Conservation (phyloP, 805 yeast genomes). For the Danielia reshetovae region DNA sequence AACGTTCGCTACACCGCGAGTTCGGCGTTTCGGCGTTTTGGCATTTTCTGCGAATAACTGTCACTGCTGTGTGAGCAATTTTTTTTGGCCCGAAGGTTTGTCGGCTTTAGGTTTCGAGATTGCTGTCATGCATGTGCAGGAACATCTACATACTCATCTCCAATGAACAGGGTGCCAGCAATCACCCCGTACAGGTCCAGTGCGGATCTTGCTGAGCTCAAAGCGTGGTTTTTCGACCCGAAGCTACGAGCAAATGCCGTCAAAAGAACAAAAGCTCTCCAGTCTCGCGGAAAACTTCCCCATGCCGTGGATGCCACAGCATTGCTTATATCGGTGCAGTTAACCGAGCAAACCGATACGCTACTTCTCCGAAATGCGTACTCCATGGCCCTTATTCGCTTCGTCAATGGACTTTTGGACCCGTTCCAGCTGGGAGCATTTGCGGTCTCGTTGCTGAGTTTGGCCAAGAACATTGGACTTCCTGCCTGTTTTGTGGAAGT, state of each 20-base stretch:
- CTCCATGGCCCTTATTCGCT: slow-evolving; percentile 71
- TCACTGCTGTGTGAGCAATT: too few species aligned
- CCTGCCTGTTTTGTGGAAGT: slow-evolving; percentile 86
- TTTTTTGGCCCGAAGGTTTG: too few species aligned
- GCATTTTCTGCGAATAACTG: too few species aligned
- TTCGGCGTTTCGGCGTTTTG: too few species aligned
- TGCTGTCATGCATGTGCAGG: too few species aligned
- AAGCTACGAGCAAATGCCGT: slow-evolving; percentile 4
- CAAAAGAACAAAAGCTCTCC: slow-evolving; percentile 44
- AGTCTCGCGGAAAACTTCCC: slow-evolving; percentile 61
- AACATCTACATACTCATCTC: not conserved
- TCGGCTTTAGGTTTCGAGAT: too few species aligned
- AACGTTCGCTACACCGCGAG: too few species aligned
- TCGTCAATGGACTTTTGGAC: slow-evolving; percentile 89
- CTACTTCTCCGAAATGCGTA: slow-evolving; percentile 48
- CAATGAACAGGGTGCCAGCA: not conserved
- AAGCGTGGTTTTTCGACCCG: slow-evolving; percentile 5
- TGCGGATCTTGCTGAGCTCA: slow-evolving; percentile 8
- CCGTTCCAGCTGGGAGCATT: slow-evolving; percentile 74
- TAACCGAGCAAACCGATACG: slow-evolving; percentile 20
- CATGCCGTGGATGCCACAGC: slow-evolving; percentile 71
- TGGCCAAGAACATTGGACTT: slow-evolving; percentile 65
- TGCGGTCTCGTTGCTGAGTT: slow-evolving; percentile 72
- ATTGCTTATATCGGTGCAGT: slow-evolving; percentile 46
- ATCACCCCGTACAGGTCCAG: slow-evolving; percentile 10